Percentiles rank a stretch among this genome's conserved stretches.
phyloP scores from a whole-genome alignment of 805 yeast species.

The Sugiyamaella marilandica region DNA sequence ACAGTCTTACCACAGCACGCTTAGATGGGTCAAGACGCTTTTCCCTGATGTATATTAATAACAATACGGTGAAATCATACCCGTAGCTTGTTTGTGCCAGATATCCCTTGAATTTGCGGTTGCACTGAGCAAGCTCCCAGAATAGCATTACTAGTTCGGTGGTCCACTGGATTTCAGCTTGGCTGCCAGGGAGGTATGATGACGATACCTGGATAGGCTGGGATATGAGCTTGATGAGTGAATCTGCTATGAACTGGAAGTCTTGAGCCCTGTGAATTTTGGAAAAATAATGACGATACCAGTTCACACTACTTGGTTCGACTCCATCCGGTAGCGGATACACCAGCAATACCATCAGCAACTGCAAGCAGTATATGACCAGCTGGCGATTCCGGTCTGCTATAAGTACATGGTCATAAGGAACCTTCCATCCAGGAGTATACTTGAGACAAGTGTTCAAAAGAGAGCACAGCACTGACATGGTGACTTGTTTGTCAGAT shows the following conservation, averaged over 20 bases:
- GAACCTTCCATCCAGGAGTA: conserved; percentile 32
- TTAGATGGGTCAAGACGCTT: conserved; percentile 35
- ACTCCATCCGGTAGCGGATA: conserved; percentile 52
- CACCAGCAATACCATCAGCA: conserved; percentile 54
- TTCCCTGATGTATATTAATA: conserved; percentile 54
- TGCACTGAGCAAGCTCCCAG: conserved; percentile 77
- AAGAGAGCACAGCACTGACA: conserved; percentile 60
- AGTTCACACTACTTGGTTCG: conserved; percentile 21
- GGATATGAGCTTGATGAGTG: conserved; percentile 30
- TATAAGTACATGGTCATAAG: conserved; percentile 29
- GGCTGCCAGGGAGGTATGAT: conserved; percentile 29
- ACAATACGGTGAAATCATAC: conserved; percentile 48
- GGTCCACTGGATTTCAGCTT: conserved; percentile 38
- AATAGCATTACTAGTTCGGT: conserved; percentile 56
- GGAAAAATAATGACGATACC: conserved; percentile 31
- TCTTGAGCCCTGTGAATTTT: conserved; percentile 33
- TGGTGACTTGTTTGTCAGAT: conserved; percentile 45
- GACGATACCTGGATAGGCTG: conserved; percentile 36
- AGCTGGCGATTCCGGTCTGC: conserved; percentile 31
- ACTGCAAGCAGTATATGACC: conserved; percentile 55
- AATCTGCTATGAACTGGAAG: conserved; percentile 32
- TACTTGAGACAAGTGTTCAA: conserved; percentile 50
- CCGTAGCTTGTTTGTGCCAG: conserved; percentile 44
- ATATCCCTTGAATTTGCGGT: conserved; percentile 38
- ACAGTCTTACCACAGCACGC: conserved; percentile 29